Conservation (phyloP, 1,139 yeast species). For the Candida sanyaensis region DNA sequence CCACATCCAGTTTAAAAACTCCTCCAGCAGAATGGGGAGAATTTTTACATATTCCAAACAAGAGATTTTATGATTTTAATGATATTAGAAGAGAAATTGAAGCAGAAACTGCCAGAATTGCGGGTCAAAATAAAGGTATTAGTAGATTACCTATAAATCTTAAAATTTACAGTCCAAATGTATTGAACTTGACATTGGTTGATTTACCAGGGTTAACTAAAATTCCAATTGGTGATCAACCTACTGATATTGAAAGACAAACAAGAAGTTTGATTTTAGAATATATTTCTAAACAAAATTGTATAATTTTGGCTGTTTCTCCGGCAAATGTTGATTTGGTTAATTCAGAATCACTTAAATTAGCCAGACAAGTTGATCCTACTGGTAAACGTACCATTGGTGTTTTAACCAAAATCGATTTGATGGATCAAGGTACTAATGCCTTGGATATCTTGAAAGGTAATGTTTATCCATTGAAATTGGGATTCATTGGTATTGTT, state of each 20-base stretch:
- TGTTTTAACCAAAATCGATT: slow-evolving; percentile 85
- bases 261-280: slow-evolving; percentile 86
- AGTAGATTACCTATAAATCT: slow-evolving; percentile 89
- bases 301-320: slow-evolving; percentile 91
- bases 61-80: slow-evolving; percentile 74
- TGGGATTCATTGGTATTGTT: slow-evolving; percentile 95
- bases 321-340: slow-evolving; percentile 98
- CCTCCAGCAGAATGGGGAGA: slow-evolving; percentile 84
- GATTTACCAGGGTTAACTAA: slow-evolving; percentile 97
- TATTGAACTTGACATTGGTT: slow-evolving; percentile 87
- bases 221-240: slow-evolving; percentile 98
- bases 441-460: slow-evolving; percentile 94
- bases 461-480: slow-evolving; percentile 86
- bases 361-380: slow-evolving; percentile 97
- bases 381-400: slow-evolving; percentile 96
- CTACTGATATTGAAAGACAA: slow-evolving; percentile 92
- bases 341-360: slow-evolving; percentile 89
- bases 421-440: slow-evolving; percentile 98
- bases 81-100: slow-evolving; percentile 90
- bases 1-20: slow-evolving; percentile 1
- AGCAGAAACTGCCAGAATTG: slow-evolving; percentile 87
- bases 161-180: slow-evolving; percentile 86
- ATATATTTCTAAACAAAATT: slow-evolving; percentile 92
- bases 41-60: slow-evolving; percentile 86
- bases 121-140: slow-evolving; percentile 95